Base-by-base conservation (phyloP, 2,329 filamentous ascomycete species). In the Didymella sp. region DNA sequence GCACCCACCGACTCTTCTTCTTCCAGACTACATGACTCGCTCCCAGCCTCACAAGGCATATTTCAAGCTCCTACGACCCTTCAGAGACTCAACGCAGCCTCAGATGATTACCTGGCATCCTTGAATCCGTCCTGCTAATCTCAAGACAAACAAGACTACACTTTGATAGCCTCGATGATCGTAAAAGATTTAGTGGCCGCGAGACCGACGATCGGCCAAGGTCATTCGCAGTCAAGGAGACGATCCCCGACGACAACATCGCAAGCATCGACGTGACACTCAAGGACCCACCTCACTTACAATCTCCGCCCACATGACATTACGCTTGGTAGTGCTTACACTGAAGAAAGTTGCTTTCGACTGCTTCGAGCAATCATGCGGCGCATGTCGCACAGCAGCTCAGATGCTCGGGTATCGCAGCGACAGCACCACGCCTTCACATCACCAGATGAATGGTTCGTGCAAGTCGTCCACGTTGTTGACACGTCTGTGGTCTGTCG, bases 301-400 rank as follows among this genome's bases (percentile, higher is more conserved):
- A 4, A 42, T 42, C 27, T 53, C 28, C 22, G 37, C 22, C 17
- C 22, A 22, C 28, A 38, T 24, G 12, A 24, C 30, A 22, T 22
- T 54, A 42, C 22, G 31, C 17, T 31, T 38, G 22, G 30, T 49
- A 43, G 51, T 44, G 38, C 24, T 41, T 35, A 53, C 27, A 22
- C 17, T 9, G 19, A 21, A 22, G 12, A 35, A n/a, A 13, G n/a
- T 2, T 27, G 6, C n/a, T 37, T 54, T n/a, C n/a, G n/a, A n/a
- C n/a, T 28, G 11, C 30, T 40, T 31, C 13, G n/a, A 19, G 19
- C 21, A 30, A 31, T 33, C 45, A 55, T 33, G 38, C 52, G 31
- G 33, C 8, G 11, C 15, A 30, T 40, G 24, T 28, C 38, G 28
- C 31, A 40, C 24, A 24, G 45, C 25, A 5, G 38, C 21, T 24